Base-by-base conservation (phyloP, 192 early-diverging fungal genomes). In the Coemansia sp. region DNA sequence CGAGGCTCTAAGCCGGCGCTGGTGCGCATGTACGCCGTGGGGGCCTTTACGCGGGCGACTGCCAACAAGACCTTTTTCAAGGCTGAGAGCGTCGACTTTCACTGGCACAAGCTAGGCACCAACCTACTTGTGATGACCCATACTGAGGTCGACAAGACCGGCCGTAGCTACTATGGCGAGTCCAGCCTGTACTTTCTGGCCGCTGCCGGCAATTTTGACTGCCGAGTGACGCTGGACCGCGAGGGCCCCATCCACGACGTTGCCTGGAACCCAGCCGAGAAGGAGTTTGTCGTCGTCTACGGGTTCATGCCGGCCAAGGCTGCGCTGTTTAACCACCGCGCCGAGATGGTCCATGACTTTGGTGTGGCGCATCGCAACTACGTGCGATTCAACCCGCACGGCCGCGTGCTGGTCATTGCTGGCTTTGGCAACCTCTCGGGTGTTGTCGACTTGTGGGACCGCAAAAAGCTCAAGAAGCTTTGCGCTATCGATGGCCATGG, bases 361-460 rank as follows among this genome's bases (percentile, higher is more conserved):
- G 93, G 91, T 64, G 83, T 82, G 33, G 89, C 87, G 38, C 88
- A 91, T 26, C 90, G 97, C 55, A 99, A 99, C 80, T 86, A 83
- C 50, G 91, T 95, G 56, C 84, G 81, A 60, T 98, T 88, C 85
- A 93, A 87, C 59, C 90, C 94, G 32, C 90, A 95, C 57, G 95
- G 97, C 62, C 85, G 95, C 29, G 78, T 93, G 18, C 75, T 97
- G 37, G 89, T 84, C 62, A 84, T 97, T 59, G 97, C 88, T 21
- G 97, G 97, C 39, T 97, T 99, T 63, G 97, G 97, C 27, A 99
- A 97, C 79, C 81, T 99, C 70, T 86, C 90, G 12, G 95, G 97
- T 29, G 90, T 90, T 26, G 81, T 97, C 61, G 95, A 95, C 63
- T 77, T 98, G 53, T 98, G 92, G 91, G 97, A 99, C 75, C 86